Base-by-base conservation (phyloP, 2,329 filamentous ascomycete genomes). In the Thielaviopsis musarum region DNA sequence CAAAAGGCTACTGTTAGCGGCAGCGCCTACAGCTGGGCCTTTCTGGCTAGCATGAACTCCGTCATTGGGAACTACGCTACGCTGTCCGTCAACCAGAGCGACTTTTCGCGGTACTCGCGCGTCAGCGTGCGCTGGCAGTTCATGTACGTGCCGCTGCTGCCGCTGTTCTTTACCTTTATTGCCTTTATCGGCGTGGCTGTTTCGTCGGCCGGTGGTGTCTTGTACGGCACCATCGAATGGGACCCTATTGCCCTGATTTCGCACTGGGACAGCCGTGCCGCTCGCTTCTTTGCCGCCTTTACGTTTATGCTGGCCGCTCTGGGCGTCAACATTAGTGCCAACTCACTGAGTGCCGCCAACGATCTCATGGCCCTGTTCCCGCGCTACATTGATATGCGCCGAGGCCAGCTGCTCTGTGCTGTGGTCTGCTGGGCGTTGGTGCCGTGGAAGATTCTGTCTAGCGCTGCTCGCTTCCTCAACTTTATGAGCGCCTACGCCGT, bases 61-160 rank as follows among this genome's bases (percentile, higher is more conserved):
- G 74, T 77, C 24, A 76, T 75, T 21, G 75, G 75, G n/a, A 70
- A 75, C 13, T 77, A 76, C 66, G 71, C 69, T 13, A 74, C 72
- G 15, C 69, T 76, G 58, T 74, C 75, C 1, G 73, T 77, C 56
- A 78, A 78, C 65, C 77, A 77, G 66, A 70, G 74, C n/a, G 70
- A 71, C 59, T 69, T 71, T 61, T 66, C 66, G 7, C 64, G 67
- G 6, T 69, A 67, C 60, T 66, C 65, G 3, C 24, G 45, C 9
- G 26, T 59, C 13, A 56, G 49, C 15, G 51, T 58, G 5, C 51
- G 52, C 52, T 57, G 57, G 54, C 62, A 62, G 34, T 26, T 38
- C 51, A 58, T 62, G 41, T 62, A 63, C 38, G 60, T 64, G 34
- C 58, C 55, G 6, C 54, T 64, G 21, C 67, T 75, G 13, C 73